Conservation (phyloP, 345 rosid species). For the Geranium brycei region DNA sequence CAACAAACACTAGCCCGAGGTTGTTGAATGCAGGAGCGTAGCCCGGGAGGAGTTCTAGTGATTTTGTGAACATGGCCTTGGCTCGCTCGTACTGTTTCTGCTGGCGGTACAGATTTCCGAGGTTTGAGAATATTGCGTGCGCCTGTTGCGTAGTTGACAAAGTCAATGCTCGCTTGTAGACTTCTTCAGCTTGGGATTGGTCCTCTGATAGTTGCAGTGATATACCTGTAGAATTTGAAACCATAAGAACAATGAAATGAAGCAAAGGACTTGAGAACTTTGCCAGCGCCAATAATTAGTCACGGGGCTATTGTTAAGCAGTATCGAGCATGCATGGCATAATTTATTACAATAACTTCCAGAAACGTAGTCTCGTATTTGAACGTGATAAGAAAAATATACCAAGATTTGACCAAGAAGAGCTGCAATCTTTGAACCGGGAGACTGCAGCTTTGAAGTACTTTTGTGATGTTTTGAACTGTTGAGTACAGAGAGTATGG, state of each 20-base stretch:
- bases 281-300: background rate
- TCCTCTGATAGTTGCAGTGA: slow-evolving; percentile 71
- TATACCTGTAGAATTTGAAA: slow-evolving; percentile 33
- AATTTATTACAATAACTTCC: background rate
- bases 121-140: slow-evolving; percentile 67
- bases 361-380: background rate
- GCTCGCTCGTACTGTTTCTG: slow-evolving; percentile 68
- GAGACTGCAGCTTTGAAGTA: slow-evolving; percentile 74
- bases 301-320: background rate
- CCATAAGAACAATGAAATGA: background rate
- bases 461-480: slow-evolving; percentile 68
- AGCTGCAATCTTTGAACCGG: slow-evolving; percentile 50
- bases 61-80: slow-evolving; percentile 76
- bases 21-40: slow-evolving; percentile 96
- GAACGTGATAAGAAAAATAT: background rate
- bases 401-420: slow-evolving; percentile 91
- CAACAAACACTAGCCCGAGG: slow-evolving; percentile 82
- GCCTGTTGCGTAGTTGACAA: slow-evolving; percentile 48
- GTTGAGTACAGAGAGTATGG: slow-evolving; percentile 61
- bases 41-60: slow-evolving; percentile 73
- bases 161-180: slow-evolving; percentile 56
- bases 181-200: slow-evolving; percentile 46
- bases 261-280: background rate
- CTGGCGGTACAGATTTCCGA: slow-evolving; percentile 80
- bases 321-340: background rate